Evolutionary conservation across 2,329 filamentous ascomycete species (phyloP).

Genomic region (Beauveria sp.): DNA sequence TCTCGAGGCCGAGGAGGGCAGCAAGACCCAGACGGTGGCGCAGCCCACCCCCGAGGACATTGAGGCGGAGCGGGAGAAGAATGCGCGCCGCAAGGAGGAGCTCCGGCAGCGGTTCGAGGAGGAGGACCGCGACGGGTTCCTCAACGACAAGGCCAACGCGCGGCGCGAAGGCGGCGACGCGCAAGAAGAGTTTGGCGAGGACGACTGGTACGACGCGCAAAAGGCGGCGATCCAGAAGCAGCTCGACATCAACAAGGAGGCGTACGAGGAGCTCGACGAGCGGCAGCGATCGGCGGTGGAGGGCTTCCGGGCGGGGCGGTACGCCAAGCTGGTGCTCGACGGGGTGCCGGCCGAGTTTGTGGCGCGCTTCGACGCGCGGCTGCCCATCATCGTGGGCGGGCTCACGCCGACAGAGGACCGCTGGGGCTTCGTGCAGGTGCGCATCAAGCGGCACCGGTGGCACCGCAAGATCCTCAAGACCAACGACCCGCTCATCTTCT

Average conservation of each 20-base stretch:
- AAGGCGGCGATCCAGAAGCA: constrained; percentile 90
- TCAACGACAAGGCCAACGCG: constrained; percentile 77
- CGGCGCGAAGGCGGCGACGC: constrained; percentile 59
- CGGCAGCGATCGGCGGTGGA: constrained; percentile 76
- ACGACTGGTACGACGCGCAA: constrained; percentile 97
- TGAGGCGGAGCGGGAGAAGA: constrained; percentile 84
- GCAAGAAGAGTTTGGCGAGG: constrained; percentile 86
- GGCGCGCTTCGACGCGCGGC: constrained; percentile 68
- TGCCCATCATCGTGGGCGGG: constrained; percentile 85
- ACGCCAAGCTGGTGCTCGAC: constrained; percentile 84
- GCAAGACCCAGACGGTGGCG: constrained; percentile 23
- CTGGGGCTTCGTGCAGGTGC: constrained; percentile 89
- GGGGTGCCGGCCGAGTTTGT: constrained; percentile 88
- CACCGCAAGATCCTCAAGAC: constrained; percentile 99
- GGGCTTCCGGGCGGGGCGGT: constrained; percentile 85
- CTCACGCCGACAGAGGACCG: constrained; percentile 88
- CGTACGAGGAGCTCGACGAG: constrained; percentile 83
- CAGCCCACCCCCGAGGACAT: constrained; percentile 45
- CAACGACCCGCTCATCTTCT: constrained; percentile 95
- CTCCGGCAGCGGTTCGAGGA: constrained; percentile 92
- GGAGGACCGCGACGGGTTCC: constrained; percentile 93
- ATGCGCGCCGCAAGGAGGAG: constrained; percentile 89
- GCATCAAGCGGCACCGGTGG: constrained; percentile 97
- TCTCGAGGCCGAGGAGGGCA: constrained; percentile 64
- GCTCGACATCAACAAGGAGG: constrained; percentile 89